A percentile compares a stretch with the other conserved stretches of the same genome.
Conservation (phyloP, 192 early-diverging fungal genomes). For the Geranomyces michiganensis region DNA sequence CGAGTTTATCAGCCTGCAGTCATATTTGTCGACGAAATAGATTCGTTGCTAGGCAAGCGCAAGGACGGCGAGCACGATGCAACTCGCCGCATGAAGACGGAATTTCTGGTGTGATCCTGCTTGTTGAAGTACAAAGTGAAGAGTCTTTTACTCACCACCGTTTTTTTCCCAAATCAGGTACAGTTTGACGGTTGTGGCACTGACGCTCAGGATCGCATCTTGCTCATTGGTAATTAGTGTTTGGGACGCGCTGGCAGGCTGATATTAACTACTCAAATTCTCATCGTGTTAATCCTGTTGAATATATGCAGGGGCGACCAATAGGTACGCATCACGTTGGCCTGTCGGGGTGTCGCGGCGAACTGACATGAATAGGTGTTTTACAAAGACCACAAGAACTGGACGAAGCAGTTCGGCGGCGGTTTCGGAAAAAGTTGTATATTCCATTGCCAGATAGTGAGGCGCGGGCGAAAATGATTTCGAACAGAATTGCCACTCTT, state of each 20-base stretch:
- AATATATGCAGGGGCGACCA: constrained; percentile 60
- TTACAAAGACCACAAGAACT: constrained; percentile 78
- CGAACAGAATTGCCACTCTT: constrained; percentile 63
- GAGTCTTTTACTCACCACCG: too few species aligned
- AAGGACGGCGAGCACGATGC: constrained; percentile 90
- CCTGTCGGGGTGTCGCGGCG: not conserved
- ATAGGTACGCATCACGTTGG: constrained; percentile 45
- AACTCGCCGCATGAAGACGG: constrained; percentile 88
- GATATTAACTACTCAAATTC: not conserved
- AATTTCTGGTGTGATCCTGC: constrained; percentile 70
- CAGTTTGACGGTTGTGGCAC: constrained; percentile 80
- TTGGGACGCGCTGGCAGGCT: too few species aligned
- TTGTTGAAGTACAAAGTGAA: not conserved
- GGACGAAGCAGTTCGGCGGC: constrained; percentile 83
- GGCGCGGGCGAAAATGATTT: constrained; percentile 69
- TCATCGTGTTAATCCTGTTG: not conserved
- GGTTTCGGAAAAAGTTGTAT: constrained; percentile 71
- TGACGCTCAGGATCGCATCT: constrained; percentile 72
- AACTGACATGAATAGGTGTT: not conserved
- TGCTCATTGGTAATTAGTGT: constrained; percentile 63
- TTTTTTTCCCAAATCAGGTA: constrained; percentile 37
- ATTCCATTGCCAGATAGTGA: constrained; percentile 81
- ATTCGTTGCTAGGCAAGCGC: constrained; percentile 85
- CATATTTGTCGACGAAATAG: constrained; percentile 95
- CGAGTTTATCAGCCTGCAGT: constrained; percentile 82